Evolutionary conservation across 1,284 basidiomycete genomes (phyloP).

Genomic region (Tilletia caries): DNA sequence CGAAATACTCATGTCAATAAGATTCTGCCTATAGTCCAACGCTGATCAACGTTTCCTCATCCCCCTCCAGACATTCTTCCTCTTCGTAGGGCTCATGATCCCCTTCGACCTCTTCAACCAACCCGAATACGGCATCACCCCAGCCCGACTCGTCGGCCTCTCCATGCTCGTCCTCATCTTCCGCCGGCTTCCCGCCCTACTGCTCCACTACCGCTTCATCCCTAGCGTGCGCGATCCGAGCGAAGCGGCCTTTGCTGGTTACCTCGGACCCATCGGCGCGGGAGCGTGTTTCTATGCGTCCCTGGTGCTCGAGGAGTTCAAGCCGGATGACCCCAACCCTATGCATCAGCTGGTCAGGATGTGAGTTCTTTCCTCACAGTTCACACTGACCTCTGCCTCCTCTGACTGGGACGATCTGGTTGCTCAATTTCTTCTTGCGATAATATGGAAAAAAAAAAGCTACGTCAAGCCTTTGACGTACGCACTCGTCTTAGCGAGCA

Average conservation of each 20-base stretch:
- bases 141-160: slow-evolving; percentile 54
- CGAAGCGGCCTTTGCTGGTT: slow-evolving; percentile 54
- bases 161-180: slow-evolving; percentile 55
- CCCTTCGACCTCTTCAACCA: slow-evolving; percentile 39
- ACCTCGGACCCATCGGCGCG: slow-evolving; percentile 56
- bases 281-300: slow-evolving; percentile 45
- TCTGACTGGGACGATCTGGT: background rate
- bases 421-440: background rate
- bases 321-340: slow-evolving; percentile 22
- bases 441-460: background rate
- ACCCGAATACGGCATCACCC: slow-evolving; percentile 44
- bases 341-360: slow-evolving; percentile 20
- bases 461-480: slow-evolving; percentile 38
- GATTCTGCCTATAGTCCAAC: background rate
- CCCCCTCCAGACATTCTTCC: slow-evolving; percentile 51
- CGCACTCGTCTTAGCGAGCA: slow-evolving; percentile 33
- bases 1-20: background rate
- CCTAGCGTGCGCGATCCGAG: slow-evolving; percentile 43
- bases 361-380: background rate
- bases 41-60: background rate
- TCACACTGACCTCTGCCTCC: background rate
- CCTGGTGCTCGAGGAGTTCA: slow-evolving; percentile 34
- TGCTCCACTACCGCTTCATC: slow-evolving; percentile 41
- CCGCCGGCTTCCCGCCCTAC: slow-evolving; percentile 50
- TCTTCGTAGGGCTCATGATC: slow-evolving; percentile 48